These are phyloP conservation scores for Microcyclospora pomicola DNA, from an alignment of 2,329 filamentous ascomycete species.

Conservation along the genomic window DNA sequence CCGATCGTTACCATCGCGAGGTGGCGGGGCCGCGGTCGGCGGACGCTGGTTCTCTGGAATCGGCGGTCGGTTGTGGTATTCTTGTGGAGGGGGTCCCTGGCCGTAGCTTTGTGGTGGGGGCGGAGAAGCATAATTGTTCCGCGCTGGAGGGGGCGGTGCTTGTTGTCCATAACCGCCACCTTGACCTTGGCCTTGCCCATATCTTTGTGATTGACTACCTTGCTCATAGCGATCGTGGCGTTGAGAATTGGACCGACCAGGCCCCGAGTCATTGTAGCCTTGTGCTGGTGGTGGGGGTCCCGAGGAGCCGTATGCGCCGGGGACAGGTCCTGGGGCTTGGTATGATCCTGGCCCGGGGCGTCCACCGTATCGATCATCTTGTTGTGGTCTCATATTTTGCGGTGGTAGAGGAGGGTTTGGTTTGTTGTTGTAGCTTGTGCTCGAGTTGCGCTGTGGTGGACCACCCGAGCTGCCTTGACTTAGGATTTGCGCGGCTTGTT, in stretches of 20 bases:
- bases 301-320: conserved; percentile 26
- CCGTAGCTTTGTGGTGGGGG: conserved; percentile 39
- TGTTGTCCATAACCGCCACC: conserved; percentile 1
- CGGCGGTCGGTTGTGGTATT: conserved; percentile 50
- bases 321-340: conserved; percentile 17
- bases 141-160: conserved; percentile 8
- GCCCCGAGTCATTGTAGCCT: conserved; percentile 19
- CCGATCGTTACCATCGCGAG: conserved; percentile 49
- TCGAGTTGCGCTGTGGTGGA: conserved; percentile 15
- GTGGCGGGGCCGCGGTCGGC: conserved; percentile 36
- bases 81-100: conserved; percentile 40
- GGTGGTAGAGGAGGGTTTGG: conserved; percentile 24
- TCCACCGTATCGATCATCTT: conserved; percentile 24
- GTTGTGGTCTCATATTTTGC: conserved; percentile 22
- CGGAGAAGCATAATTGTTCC: conserved; percentile 28
- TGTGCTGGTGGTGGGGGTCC: conserved; percentile 16
- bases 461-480: conserved; percentile 7
- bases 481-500: conserved; percentile 36
- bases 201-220: conserved; percentile 7
- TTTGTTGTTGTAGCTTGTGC: conserved; percentile 29
- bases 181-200: conserved; percentile 7
- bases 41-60: conserved; percentile 32
- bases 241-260: conserved; percentile 9
- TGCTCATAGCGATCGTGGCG: conserved; percentile 24
- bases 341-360: conserved; percentile 12